phyloP scores from a whole-genome alignment of 306 rosid genomes.

The Begonia masoniana region DNA sequence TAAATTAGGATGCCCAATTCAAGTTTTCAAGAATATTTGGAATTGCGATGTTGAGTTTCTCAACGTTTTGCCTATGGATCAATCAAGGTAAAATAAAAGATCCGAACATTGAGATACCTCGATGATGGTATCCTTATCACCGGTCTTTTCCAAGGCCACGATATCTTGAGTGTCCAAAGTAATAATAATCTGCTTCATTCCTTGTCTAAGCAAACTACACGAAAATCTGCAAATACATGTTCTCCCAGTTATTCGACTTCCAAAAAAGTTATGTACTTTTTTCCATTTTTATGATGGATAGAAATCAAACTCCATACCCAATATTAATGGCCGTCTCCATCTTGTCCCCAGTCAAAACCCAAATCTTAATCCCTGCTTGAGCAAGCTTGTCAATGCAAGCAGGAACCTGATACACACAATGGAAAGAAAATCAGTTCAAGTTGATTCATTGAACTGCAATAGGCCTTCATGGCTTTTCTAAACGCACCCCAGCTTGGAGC shows the following conservation, averaged over 20 bases:
- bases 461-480: background rate
- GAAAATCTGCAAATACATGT: conserved; percentile 50
- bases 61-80: too few species aligned
- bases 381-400: conserved; percentile 94
- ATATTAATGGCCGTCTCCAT: conserved; percentile 99
- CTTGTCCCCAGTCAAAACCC: conserved; percentile 99
- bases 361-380: conserved; percentile 93
- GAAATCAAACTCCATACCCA: conserved; percentile 45
- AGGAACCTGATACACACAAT: conserved; percentile 57
- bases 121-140: conserved; percentile 45
- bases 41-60: too few species aligned
- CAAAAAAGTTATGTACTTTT: background rate
- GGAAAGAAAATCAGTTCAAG: conserved; percentile 19
- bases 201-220: conserved; percentile 96
- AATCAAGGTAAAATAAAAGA: too few species aligned
- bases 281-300: background rate
- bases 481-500: conserved; percentile 93
- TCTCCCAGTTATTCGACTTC: conserved; percentile 24
- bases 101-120: conserved; percentile 25
- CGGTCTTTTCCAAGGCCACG: conserved; percentile 58
- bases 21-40: too few species aligned
- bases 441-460: background rate
- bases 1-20: too few species aligned
- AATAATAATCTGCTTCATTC: conserved; percentile 84
- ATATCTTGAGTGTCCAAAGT: conserved; percentile 60